A percentile compares a stretch with the other conserved stretches of the same genome.
phyloP scores from a whole-genome alignment of 176 grass and related monocot species.

The Aegilops tauschii region DNA sequence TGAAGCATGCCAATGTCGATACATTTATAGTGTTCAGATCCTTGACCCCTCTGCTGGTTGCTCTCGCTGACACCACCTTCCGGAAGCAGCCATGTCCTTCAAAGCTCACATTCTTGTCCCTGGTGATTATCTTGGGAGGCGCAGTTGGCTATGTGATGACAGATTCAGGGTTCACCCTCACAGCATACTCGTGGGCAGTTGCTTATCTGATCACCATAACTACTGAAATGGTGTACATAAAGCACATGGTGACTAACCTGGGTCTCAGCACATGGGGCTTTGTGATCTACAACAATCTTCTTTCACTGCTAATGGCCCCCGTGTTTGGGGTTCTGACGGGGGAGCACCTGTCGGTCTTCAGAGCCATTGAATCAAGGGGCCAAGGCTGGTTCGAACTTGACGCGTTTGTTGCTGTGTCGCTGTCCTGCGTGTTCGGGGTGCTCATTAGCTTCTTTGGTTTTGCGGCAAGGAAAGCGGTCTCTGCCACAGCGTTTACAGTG shows the following conservation, averaged over 20 bases:
- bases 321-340: constrained; percentile 59
- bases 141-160: constrained; percentile 62
- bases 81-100: constrained; percentile 63
- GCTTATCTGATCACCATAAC: constrained; percentile 68
- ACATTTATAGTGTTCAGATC: constrained; percentile 80
- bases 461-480: constrained; percentile 61
- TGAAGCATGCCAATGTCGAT: constrained; percentile 71
- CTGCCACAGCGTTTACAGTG: constrained; percentile 74
- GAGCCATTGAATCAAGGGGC: constrained; percentile 45
- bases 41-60: constrained; percentile 58
- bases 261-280: constrained; percentile 79
- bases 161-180: constrained; percentile 59
- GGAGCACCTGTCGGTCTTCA: constrained; percentile 59
- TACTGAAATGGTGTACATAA: constrained; percentile 80
- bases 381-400: constrained; percentile 57
- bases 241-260: constrained; percentile 69
- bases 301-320: constrained; percentile 53
- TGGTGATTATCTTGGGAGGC: constrained; percentile 60
- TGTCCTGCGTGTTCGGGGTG: constrained; percentile 76
- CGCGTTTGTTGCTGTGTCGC: constrained; percentile 48
- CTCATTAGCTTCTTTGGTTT: constrained; percentile 85
- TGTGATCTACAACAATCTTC: constrained; percentile 75
- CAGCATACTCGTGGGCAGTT: constrained; percentile 63
- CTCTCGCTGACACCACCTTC: constrained; percentile 61
- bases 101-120: constrained; percentile 56